phyloP scores from a whole-genome alignment of 345 rosid species.

The Syzygium jambos region DNA sequence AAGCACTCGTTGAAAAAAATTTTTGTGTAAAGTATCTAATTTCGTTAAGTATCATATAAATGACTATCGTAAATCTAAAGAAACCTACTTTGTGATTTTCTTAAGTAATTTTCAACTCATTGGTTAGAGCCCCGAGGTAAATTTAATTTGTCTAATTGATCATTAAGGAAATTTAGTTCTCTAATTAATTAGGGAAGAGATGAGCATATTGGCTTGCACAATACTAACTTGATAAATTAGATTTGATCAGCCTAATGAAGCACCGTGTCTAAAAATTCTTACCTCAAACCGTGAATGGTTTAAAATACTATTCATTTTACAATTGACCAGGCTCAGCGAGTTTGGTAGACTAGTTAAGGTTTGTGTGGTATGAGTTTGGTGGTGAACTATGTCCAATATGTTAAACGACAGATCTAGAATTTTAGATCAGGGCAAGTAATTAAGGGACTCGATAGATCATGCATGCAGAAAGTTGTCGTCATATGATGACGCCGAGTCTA shows the following conservation, averaged over 20 bases:
- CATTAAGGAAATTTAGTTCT: background rate
- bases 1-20: background rate
- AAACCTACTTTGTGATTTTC: background rate
- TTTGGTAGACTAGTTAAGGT: background rate
- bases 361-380: background rate
- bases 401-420: background rate
- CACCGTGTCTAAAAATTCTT: background rate
- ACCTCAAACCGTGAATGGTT: background rate
- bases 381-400: background rate
- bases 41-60: background rate
- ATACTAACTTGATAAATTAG: background rate
- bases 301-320: background rate
- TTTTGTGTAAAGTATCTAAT: no score
- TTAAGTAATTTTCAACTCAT: background rate
- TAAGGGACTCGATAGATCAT: background rate
- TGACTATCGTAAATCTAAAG: background rate
- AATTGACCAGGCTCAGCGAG: background rate
- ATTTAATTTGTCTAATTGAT: background rate
- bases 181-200: background rate
- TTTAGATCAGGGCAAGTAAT: background rate
- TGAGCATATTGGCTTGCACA: background rate
- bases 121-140: no score
- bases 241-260: background rate
- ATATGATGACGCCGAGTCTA: background rate
- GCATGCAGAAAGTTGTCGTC: background rate